Evolutionary conservation across 768 basidiomycete species (phyloP), one percentile per base, ranked within the genome.

Genomic region (Boletus patriciae): DNA sequence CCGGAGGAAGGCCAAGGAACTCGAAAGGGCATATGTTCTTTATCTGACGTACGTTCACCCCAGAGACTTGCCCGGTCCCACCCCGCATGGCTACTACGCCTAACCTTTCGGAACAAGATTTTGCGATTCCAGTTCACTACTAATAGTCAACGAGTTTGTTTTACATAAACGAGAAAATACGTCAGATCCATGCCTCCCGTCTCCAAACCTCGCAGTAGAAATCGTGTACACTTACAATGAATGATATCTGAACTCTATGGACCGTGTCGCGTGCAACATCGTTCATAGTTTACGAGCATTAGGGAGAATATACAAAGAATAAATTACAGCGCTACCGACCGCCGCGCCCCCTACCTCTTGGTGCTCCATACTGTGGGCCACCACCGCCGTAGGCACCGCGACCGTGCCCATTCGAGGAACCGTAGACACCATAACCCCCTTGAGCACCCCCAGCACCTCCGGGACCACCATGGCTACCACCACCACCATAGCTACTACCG

Each of bases 21-120:
- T 77, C 40, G 84, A 84, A 61, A 86, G 79, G 71, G 79, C 77
- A 52, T 92, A 88, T 66, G 64, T 82, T 3, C 69, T 92, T 37
- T 90, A 85, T 66, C 63, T 91, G 50, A 78, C 76, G 11, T 88
- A 79, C 65, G 59, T 84, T 21, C 60, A 72, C 16, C 75, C 74
- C 43, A 68, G 70, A 51, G 70, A 73, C 15, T 15, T 64, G 27
- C 61, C 73, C 2, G 63, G 66, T 23, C 57, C 66, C n/a, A 50
- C 29, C 33, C 65, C 56, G 23, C 65, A 69, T 45, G 66, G 69
- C 29, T 70, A 71, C 62, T 70, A 73, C 25, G 62, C 47, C 29
- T 70, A 46, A 64, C 23, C 13, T 23, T 19, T 33, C 11, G 25
- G 23, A 50, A 56, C 33, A 13, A 41, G 34, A 38, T 29, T 29